A percentile compares a stretch with the other conserved stretches of the same genome.
These are phyloP conservation scores for Lasiosphaeris hirsuta DNA, from an alignment of 495 filamentous ascomycete species.

Conservation along the genomic window DNA sequence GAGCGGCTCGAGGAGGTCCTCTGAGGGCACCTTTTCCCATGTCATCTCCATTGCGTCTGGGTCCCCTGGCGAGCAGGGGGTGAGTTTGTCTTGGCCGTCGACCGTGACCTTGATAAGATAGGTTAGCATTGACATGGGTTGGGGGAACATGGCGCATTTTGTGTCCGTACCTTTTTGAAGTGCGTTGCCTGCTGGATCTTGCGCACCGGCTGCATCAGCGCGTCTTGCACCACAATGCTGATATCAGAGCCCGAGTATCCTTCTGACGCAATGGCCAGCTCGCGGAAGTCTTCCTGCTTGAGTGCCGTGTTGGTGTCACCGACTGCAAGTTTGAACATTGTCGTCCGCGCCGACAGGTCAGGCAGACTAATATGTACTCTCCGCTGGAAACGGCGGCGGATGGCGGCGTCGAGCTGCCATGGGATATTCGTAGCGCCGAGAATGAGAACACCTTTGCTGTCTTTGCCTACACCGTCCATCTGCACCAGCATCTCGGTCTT, in stretches of 20 bases:
- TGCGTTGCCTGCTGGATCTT: constrained; percentile 98
- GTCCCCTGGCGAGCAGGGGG: constrained; percentile 93
- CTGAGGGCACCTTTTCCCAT: constrained; percentile 82
- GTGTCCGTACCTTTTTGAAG: constrained; percentile 79
- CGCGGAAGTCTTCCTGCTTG: constrained; percentile 69
- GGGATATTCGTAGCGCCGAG: constrained; percentile 98
- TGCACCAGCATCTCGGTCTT: constrained; percentile 98
- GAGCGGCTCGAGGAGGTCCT: constrained; percentile 79
- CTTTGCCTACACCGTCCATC: constrained; percentile 98
- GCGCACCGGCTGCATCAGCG: constrained; percentile 94
- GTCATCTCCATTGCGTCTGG: constrained; percentile 82
- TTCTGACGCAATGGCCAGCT: constrained; percentile 76
- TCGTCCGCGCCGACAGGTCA: constrained; percentile 81
- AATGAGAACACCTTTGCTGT: constrained; percentile 89
- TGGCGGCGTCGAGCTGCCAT: constrained; percentile 98
- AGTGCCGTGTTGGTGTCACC: constrained; percentile 88
- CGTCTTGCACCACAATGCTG: constrained; percentile 92
- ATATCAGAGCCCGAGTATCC: constrained; percentile 97
- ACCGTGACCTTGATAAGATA: constrained; percentile 55
- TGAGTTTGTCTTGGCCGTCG: constrained; percentile 73
- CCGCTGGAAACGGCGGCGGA: constrained; percentile 92
- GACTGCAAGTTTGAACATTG: constrained; percentile 95
- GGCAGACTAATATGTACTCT: constrained; percentile 93
- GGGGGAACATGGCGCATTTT: background rate
- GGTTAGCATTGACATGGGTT: constrained; percentile 4